Conservation (phyloP, 352 stramenopile genomes). For the Globisporangium rhizosaccharum region DNA sequence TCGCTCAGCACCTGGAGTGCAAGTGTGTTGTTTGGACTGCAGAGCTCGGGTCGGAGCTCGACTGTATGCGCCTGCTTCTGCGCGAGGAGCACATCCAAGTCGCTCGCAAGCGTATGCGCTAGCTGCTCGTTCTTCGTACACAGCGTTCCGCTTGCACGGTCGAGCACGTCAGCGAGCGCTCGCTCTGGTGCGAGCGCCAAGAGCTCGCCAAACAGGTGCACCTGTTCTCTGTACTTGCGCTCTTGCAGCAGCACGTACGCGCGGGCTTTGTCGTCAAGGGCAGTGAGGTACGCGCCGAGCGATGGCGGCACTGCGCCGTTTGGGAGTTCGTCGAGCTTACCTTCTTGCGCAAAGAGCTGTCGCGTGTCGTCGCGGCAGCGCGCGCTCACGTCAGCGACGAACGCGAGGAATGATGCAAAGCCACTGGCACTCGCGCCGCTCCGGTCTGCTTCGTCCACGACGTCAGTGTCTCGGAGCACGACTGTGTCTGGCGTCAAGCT, state of each 20-base stretch:
- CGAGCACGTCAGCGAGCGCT: conserved; percentile 33
- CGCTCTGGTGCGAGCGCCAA: conserved; percentile 42
- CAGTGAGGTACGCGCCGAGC: conserved; percentile 67
- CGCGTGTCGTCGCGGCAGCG: conserved; percentile 58
- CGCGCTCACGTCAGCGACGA: conserved; percentile 44
- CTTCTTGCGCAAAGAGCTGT: conserved; percentile 49
- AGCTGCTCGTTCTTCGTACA: conserved; percentile 12
- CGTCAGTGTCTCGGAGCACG: conserved; percentile 31
- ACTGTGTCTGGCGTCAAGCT: conserved; percentile 4
- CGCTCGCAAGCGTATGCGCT: conserved; percentile 20
- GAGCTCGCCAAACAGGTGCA: conserved; percentile 56
- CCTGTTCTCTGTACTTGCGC: conserved; percentile 45
- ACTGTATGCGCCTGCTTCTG: conserved; percentile 42
- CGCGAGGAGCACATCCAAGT: conserved; percentile 36
- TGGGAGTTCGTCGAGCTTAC: conserved; percentile 61
- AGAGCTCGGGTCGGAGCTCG: conserved; percentile 65
- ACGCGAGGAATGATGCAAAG: conserved; percentile 36
- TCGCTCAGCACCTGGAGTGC: conserved; percentile 49
- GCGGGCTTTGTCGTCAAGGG: conserved; percentile 53
- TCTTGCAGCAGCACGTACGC: conserved; percentile 52
- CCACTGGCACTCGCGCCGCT: background rate
- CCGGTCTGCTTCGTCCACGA: conserved; percentile 38
- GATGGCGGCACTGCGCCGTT: conserved; percentile 54
- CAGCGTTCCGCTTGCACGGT: conserved; percentile 21
- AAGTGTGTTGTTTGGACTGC: conserved; percentile 56